phyloP scores from a whole-genome alignment of 1,139 yeast species.

The Blastobotrys serpentis region DNA sequence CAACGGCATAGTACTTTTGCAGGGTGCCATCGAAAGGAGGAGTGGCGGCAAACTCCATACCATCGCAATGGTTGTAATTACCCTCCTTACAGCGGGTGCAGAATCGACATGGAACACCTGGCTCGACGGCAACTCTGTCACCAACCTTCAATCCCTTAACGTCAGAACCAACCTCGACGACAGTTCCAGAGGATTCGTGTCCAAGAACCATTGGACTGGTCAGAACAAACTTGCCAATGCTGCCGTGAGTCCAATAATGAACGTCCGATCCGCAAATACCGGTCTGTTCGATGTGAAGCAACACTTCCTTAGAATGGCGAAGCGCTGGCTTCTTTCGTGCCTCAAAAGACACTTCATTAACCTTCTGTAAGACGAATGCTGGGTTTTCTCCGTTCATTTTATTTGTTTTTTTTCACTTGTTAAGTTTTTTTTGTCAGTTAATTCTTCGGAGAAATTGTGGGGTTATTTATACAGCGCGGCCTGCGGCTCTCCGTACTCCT shows the following conservation, averaged over 20 bases:
- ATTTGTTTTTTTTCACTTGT: not conserved
- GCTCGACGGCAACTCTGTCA: constrained; percentile 63
- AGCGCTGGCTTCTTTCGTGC: constrained; percentile 63
- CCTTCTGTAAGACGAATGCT: constrained; percentile 66
- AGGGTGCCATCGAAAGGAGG: constrained; percentile 75
- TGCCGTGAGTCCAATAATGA: constrained; percentile 77
- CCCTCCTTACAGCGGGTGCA: constrained; percentile 75
- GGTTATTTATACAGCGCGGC: not conserved
- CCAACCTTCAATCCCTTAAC: constrained; percentile 47
- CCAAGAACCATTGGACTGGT: constrained; percentile 47
- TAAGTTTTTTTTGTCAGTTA: too few species aligned
- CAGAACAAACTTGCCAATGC: constrained; percentile 54
- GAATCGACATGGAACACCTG: constrained; percentile 77
- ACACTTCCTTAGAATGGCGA: constrained; percentile 63
- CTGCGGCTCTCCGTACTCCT: too few species aligned
- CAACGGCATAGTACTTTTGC: constrained; percentile 65
- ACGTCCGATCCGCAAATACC: constrained; percentile 90
- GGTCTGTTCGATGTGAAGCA: constrained; percentile 69
- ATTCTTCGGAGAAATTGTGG: not conserved
- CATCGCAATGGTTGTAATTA: constrained; percentile 73
- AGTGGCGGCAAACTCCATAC: constrained; percentile 85
- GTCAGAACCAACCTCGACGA: constrained; percentile 60
- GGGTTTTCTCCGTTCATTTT: constrained; percentile 44
- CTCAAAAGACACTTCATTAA: constrained; percentile 64
- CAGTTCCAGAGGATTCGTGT: constrained; percentile 70